phyloP scores from a whole-genome alignment of 768 basidiomycete species.

The button mushroom (Agaricus bisporus) region DNA sequence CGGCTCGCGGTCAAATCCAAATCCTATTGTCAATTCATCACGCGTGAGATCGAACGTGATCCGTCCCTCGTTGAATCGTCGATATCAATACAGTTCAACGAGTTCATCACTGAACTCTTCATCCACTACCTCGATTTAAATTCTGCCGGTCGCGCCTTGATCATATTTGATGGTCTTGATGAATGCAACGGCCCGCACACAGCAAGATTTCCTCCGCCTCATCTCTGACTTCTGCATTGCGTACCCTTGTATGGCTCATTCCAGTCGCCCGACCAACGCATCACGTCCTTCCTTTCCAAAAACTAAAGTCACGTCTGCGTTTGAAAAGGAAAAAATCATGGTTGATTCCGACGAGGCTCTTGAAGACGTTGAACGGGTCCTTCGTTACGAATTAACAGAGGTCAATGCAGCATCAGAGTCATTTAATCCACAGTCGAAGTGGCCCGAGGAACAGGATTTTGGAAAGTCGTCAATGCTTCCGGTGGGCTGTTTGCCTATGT shows the following conservation, averaged over 20 bases:
- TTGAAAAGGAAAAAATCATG: neutral
- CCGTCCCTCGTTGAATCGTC: conserved; percentile 10
- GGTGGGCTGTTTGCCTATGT: neutral
- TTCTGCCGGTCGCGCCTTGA: neutral
- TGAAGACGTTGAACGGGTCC: neutral
- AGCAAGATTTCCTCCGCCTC: neutral
- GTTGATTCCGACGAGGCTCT: neutral
- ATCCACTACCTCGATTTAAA: neutral
- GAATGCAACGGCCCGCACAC: neutral
- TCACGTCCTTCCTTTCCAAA: neutral
- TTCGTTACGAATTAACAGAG: neutral
- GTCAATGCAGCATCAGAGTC: neutral
- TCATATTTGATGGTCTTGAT: neutral
- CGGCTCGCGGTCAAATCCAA: conserved; percentile 13
- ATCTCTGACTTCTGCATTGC: neutral
- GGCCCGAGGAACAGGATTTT: neutral
- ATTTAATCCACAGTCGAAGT: neutral
- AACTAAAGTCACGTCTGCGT: neutral
- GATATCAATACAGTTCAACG: conserved; percentile 9
- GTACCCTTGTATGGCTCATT: conserved; percentile 1
- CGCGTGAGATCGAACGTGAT: conserved; percentile 3
- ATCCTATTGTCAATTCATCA: neutral
- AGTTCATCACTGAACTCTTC: conserved; percentile 13
- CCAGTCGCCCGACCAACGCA: neutral
- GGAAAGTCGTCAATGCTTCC: neutral